Percentiles rank a stretch among this genome's conserved stretches.
Evolutionary conservation across 345 rosid genomes (phyloP).

Genomic region (Gossypium longicalyx): DNA sequence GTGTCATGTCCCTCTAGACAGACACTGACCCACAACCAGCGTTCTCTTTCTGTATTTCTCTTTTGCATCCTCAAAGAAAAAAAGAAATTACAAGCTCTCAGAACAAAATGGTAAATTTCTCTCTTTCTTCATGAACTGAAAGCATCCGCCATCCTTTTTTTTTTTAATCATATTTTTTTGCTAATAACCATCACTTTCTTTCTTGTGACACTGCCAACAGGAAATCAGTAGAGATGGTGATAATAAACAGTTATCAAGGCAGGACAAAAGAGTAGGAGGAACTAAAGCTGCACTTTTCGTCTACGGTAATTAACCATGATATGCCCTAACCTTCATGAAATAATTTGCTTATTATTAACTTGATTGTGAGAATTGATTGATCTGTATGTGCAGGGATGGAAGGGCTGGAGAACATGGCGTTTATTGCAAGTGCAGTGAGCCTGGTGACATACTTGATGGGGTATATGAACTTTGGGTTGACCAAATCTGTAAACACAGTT

Average conservation of each 20-base stretch:
- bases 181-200: background rate
- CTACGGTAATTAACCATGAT: slow-evolving; percentile 32
- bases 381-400: slow-evolving; percentile 32
- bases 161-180: background rate
- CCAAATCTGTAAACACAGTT: slow-evolving; percentile 53
- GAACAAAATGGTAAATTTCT: slow-evolving; percentile 2
- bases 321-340: background rate
- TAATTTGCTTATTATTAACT: background rate
- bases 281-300: slow-evolving; percentile 48
- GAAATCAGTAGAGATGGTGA: background rate
- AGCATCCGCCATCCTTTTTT: background rate
- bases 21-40: background rate
- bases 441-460: slow-evolving; percentile 48
- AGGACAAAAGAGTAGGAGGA: slow-evolving; percentile 31
- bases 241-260: background rate
- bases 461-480: slow-evolving; percentile 57
- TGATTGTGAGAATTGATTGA: background rate
- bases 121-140: background rate
- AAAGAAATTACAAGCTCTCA: background rate
- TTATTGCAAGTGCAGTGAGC: slow-evolving; percentile 42
- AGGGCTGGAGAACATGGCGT: slow-evolving; percentile 63
- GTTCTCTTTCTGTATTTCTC: background rate
- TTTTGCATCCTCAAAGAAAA: background rate
- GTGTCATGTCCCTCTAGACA: background rate
- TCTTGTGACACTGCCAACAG: background rate